Percentiles rank a stretch among this genome's conserved stretches.
These are phyloP conservation scores for Stipa capillata DNA, from an alignment of 176 grass and related monocot species.

Conservation along the genomic window DNA sequence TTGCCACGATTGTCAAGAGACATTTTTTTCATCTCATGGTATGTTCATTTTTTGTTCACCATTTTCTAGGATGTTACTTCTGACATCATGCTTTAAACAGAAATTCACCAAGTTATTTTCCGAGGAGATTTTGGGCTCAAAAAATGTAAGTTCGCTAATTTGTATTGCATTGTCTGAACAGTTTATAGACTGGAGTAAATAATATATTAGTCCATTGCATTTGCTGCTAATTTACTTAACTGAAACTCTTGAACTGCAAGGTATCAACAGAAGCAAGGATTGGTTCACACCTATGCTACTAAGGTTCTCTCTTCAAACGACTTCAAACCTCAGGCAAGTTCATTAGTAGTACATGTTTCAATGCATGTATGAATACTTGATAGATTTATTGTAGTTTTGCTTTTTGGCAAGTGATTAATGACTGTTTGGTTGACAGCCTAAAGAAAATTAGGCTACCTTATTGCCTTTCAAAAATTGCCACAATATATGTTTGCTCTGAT, in stretches of 20 bases:
- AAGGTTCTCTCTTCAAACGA: constrained; percentile 49
- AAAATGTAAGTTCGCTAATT: constrained; percentile 59
- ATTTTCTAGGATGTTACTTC: constrained; percentile 62
- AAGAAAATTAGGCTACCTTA: background rate
- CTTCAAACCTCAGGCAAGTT: constrained; percentile 55
- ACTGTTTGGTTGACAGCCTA: background rate
- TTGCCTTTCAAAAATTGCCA: background rate
- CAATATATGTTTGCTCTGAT: background rate
- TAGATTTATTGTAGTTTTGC: background rate
- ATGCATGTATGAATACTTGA: background rate
- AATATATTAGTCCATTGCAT: constrained; percentile 11
- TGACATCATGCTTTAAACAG: constrained; percentile 68
- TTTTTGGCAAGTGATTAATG: background rate
- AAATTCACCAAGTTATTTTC: constrained; percentile 61
- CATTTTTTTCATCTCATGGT: background rate
- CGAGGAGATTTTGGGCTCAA: constrained; percentile 77
- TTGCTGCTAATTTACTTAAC: constrained; percentile 23
- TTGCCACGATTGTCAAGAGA: background rate
- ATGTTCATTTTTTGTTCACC: constrained; percentile 24
- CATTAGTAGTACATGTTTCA: constrained; percentile 11
- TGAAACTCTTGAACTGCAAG: constrained; percentile 42
- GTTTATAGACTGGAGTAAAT: constrained; percentile 8
- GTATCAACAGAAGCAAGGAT: constrained; percentile 71
- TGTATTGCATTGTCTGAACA: constrained; percentile 1
- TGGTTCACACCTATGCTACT: constrained; percentile 63